Conservation (phyloP, 768 basidiomycete genomes). For the Trametes cubensis region DNA sequence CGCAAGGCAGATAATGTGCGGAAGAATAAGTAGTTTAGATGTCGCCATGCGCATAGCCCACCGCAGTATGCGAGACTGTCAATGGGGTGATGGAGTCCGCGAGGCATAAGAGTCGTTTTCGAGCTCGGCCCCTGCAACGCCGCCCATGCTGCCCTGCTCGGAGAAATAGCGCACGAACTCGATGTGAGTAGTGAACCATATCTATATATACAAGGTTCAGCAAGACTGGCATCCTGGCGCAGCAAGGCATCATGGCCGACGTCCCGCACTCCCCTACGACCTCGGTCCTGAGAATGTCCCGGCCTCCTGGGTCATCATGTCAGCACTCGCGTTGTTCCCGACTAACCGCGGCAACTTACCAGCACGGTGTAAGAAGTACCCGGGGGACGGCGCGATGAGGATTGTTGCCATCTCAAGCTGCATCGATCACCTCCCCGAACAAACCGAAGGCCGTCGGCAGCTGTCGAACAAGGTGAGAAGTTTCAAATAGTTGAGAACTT, state of each 20-base stretch:
- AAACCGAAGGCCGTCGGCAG: slow-evolving; percentile 34
- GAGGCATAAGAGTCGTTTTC: slow-evolving; percentile 32
- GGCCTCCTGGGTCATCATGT: slow-evolving; percentile 23
- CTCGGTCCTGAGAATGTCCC: slow-evolving; percentile 31
- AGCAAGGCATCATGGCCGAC: not conserved
- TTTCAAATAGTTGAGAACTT: slow-evolving; percentile 34
- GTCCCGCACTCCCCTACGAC: slow-evolving; percentile 31
- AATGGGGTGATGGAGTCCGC: slow-evolving; percentile 32
- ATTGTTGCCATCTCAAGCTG: slow-evolving; percentile 32
- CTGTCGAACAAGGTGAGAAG: slow-evolving; percentile 35
- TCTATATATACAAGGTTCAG: slow-evolving; percentile 15
- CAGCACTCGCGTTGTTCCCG: not conserved
- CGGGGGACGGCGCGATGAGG: slow-evolving; percentile 25
- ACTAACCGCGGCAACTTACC: slow-evolving; percentile 10
- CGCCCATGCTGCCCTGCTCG: slow-evolving; percentile 32
- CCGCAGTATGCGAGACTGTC: slow-evolving; percentile 33
- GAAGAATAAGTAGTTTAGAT: no score
- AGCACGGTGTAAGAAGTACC: slow-evolving; percentile 31
- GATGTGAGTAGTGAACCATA: slow-evolving; percentile 36
- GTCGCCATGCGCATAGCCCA: slow-evolving; percentile 22
- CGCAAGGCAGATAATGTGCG: no score
- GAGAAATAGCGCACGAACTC: slow-evolving; percentile 35
- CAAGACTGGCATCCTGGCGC: not conserved
- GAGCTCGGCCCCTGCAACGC: slow-evolving; percentile 31
- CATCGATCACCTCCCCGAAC: slow-evolving; percentile 26